Evolutionary conservation across 2,329 filamentous ascomycete species (phyloP), one percentile per base, ranked within the genome.

Genomic region (Fusarium oligoseptatum): DNA sequence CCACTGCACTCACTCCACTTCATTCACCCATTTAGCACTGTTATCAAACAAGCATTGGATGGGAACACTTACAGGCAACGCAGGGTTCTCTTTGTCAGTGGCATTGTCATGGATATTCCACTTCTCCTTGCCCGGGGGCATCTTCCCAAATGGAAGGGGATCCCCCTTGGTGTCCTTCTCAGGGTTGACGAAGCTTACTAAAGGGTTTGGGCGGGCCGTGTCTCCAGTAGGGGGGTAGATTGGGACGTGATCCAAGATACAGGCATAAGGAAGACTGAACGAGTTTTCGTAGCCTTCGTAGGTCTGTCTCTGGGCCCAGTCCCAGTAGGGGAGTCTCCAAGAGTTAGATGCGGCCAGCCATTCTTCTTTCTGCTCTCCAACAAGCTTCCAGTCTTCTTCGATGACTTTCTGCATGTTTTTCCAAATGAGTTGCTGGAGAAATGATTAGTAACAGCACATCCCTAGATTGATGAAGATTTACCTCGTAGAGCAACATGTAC

Each of bases 401-500:
- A 74, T 70, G n/a, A 64, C 7, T 2, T 70, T 20, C 1, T 60
- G 34, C 69, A 74, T 74, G 58, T 74, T 32, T 1, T 29, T 11
- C 69, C 71, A 74, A 0, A 72, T n/a, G 17, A 64, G 34, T 68
- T 68, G 37, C 66, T 24, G 24, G n/a, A n/a, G n/a, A n/a, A n/a
- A n/a, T n/a, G n/a, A n/a, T n/a, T n/a, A n/a, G n/a, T n/a, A n/a
- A n/a, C n/a, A n/a, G n/a, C n/a, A n/a, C n/a, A n/a, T n/a, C n/a
- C n/a, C n/a, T n/a, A n/a, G n/a, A n/a, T n/a, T n/a, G n/a, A n/a
- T n/a, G n/a, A n/a, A n/a, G n/a, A n/a, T n/a, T n/a, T n/a, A n/a
- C 88, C 83, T 92, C 91, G 72, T 85, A 91, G 11, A 92, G 82
- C 11, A 89, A 85, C 65, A 92, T 82, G 76, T 92, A 93, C 2